Conservation (phyloP, 306 rosid species). For the Rosa rugosa region DNA sequence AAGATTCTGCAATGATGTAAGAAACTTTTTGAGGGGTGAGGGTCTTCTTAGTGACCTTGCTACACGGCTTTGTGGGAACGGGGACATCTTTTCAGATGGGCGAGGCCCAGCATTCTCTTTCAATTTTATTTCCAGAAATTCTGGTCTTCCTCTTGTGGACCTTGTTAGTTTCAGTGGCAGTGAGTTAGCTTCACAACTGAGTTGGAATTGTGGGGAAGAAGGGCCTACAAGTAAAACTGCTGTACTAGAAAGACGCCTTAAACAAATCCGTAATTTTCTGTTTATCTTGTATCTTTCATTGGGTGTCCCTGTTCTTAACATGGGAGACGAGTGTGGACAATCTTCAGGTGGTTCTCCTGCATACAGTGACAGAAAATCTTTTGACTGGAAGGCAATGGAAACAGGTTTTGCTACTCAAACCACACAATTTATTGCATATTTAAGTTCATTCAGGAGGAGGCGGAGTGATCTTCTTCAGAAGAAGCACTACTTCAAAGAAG, state of each 20-base stretch:
- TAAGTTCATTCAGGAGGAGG: constrained; percentile 61
- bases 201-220: constrained; percentile 98
- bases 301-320: constrained; percentile 90
- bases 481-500: constrained; percentile 62
- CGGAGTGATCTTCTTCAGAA: constrained; percentile 65
- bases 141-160: constrained; percentile 82
- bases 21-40: constrained; percentile 73
- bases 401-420: constrained; percentile 72
- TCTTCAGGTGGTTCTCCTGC: constrained; percentile 68
- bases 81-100: constrained; percentile 68
- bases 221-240: constrained; percentile 58
- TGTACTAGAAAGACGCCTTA: constrained; percentile 75
- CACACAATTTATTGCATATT: constrained; percentile 58
- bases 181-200: constrained; percentile 51
- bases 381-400: constrained; percentile 61
- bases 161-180: constrained; percentile 72
- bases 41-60: constrained; percentile 75
- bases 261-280: constrained; percentile 79
- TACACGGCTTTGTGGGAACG: constrained; percentile 90
- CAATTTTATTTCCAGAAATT: constrained; percentile 59
- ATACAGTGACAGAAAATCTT: constrained; percentile 44
- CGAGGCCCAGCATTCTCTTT: constrained; percentile 89
- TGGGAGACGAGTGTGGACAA: constrained; percentile 95
- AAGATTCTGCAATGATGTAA: constrained; percentile 57
- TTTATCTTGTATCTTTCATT: constrained; percentile 68